A percentile compares a stretch with the other conserved stretches of the same genome.
Evolutionary conservation across 768 basidiomycete species (phyloP).

Genomic region (Cyclocybe cylindracea): DNA sequence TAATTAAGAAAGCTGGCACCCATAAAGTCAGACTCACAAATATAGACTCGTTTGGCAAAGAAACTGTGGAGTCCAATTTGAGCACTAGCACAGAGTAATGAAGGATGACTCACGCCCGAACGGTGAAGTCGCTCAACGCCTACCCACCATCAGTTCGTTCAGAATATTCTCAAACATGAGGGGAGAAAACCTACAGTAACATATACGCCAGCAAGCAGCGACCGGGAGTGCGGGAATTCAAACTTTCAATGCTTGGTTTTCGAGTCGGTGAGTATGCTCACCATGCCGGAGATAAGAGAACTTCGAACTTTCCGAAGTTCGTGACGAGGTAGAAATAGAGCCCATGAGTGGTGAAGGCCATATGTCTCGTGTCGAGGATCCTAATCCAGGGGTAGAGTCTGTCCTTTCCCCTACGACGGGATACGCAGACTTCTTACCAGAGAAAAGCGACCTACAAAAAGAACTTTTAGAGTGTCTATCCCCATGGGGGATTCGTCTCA

Average conservation of each 20-base stretch:
- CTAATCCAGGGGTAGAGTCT: not conserved
- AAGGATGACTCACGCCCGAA: slow-evolving; percentile 14
- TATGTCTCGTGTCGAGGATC: slow-evolving; percentile 16
- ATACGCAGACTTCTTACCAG: too few species aligned
- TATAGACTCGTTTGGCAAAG: slow-evolving; percentile 20
- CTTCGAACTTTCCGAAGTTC: slow-evolving; percentile 14
- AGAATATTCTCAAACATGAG: not conserved
- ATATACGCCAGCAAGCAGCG: slow-evolving; percentile 20
- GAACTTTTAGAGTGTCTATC: not conserved
- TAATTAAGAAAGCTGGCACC: too few species aligned
- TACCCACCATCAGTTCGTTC: not conserved
- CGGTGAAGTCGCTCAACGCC: slow-evolving; percentile 22
- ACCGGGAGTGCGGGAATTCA: slow-evolving; percentile 8
- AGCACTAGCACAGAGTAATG: not conserved
- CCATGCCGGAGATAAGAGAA: slow-evolving; percentile 17
- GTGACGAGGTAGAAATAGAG: slow-evolving; percentile 21
- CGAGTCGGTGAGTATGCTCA: not conserved
- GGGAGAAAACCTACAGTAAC: slow-evolving; percentile 16
- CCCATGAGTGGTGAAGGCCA: slow-evolving; percentile 18
- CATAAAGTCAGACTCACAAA: slow-evolving; percentile 8
- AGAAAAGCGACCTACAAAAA: slow-evolving; percentile 15
- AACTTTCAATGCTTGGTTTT: not conserved
- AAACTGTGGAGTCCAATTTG: slow-evolving; percentile 9
- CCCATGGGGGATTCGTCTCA: too few species aligned
- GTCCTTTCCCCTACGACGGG: too few species aligned